These are phyloP conservation scores for Xerophyta viscosa DNA, from an alignment of 106 monocot species.

Conservation along the genomic window DNA sequence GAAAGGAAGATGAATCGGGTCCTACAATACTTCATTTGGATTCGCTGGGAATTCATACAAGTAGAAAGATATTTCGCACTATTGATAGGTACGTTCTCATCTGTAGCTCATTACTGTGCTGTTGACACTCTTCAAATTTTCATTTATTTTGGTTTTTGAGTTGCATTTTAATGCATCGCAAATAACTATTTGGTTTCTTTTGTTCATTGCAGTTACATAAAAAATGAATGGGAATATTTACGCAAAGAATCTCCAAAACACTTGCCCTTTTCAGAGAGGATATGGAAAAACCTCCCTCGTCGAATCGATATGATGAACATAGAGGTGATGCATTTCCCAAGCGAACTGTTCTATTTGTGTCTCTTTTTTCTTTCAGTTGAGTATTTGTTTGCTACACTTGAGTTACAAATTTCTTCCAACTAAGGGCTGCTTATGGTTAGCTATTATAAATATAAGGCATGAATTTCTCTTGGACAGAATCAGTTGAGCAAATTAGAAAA, in stretches of 20 bases:
- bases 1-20: conserved; percentile 69
- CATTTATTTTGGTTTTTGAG: too few species aligned
- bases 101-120: too few species aligned
- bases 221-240: conserved; percentile 71
- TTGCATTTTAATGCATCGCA: too few species aligned
- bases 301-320: conserved; percentile 52
- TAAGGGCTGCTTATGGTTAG: too few species aligned
- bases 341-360: too few species aligned
- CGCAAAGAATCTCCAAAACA: conserved; percentile 22
- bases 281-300: conserved; percentile 52
- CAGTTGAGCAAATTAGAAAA: too few species aligned
- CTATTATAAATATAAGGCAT: too few species aligned
- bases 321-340: conserved; percentile 29
- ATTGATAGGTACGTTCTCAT: conserved; percentile 33
- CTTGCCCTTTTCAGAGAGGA: conserved; percentile 42
- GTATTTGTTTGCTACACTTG: too few species aligned
- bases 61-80: conserved; percentile 39
- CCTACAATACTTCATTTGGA: conserved; percentile 92
- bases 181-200: background rate
- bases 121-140: too few species aligned
- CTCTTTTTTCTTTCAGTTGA: too few species aligned
- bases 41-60: conserved; percentile 72
- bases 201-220: conserved; percentile 46
- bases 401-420: too few species aligned
- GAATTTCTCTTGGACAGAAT: too few species aligned